Percentiles rank a stretch among this genome's conserved stretches.
Conservation (phyloP, 1,139 yeast genomes). For the Pichia sp. region DNA sequence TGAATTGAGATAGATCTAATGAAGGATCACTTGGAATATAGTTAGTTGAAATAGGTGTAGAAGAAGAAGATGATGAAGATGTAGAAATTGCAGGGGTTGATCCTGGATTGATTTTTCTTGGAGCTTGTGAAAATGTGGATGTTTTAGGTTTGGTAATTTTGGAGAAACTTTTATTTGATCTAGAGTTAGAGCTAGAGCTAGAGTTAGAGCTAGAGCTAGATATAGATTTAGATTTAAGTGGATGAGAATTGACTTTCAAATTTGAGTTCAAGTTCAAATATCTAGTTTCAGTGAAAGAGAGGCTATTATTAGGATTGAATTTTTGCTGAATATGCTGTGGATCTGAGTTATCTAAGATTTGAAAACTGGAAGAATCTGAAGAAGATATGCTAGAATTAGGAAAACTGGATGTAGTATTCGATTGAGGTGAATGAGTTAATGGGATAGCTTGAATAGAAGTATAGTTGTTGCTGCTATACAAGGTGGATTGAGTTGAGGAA, state of each 20-base stretch:
- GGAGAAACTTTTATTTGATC: background rate
- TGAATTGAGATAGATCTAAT: slow-evolving; percentile 21
- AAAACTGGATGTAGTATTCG: background rate
- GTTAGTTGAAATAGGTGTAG: slow-evolving; percentile 2
- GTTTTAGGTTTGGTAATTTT: background rate
- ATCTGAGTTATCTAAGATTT: background rate
- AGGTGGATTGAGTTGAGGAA: background rate
- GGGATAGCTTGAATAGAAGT: background rate
- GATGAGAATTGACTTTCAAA: background rate
- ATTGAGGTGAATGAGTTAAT: background rate
- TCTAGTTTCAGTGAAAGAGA: background rate
- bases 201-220: no score
- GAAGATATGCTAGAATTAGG: background rate
- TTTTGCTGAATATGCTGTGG: background rate
- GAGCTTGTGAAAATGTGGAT: background rate
- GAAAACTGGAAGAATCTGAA: background rate
- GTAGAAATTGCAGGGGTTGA: no score
- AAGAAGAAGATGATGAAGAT: background rate
- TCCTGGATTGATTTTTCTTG: no score
- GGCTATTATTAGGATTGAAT: no score
- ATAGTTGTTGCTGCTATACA: background rate
- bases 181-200: no score
- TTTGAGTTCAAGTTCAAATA: background rate
- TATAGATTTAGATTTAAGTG: no score
- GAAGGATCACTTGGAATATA: slow-evolving; percentile 22